phyloP scores from a whole-genome alignment of 2,329 filamentous ascomycete species.

The Colletotrichum zoysiae region DNA sequence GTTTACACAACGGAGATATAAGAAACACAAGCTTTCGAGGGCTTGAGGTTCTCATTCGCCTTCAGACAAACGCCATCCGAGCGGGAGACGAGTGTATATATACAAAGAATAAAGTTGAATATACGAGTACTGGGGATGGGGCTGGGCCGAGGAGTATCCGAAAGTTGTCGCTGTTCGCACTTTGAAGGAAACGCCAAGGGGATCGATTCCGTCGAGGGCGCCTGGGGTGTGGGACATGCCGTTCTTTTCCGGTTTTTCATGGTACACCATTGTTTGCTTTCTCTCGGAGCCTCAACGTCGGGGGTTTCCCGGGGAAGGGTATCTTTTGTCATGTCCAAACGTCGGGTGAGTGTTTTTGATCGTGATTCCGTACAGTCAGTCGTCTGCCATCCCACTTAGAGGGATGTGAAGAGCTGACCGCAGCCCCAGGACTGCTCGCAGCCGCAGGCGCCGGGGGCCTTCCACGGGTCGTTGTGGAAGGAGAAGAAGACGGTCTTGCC shows the following conservation, averaged over 20 bases:
- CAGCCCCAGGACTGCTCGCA: constrained; percentile 89
- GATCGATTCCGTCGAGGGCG: constrained; percentile 9
- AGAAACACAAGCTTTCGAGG: neutral
- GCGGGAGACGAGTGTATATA: neutral
- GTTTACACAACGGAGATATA: neutral
- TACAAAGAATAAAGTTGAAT: neutral
- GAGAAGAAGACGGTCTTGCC: constrained; percentile 84
- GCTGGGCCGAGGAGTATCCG: neutral
- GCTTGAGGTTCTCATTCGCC: neutral
- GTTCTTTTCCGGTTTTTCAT: neutral
- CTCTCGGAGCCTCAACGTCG: constrained; percentile 11
- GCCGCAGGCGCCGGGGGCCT: constrained; percentile 73
- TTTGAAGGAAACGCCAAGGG: constrained; percentile 12
- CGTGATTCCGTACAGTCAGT: neutral
- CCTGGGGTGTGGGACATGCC: neutral
- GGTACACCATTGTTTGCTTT: neutral
- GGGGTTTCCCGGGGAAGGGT: neutral
- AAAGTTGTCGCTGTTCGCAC: constrained; percentile 10
- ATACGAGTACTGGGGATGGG: neutral
- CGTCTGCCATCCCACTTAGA: constrained; percentile 16
- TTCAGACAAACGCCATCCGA: neutral
- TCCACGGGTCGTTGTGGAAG: constrained; percentile 85
- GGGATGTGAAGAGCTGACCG: constrained; percentile 58
- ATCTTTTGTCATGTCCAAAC: constrained; percentile 18
- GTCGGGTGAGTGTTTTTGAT: constrained; percentile 10